Conservation (phyloP, 2,329 filamentous ascomycete genomes). For the Aspergillus eucalypticola region DNA sequence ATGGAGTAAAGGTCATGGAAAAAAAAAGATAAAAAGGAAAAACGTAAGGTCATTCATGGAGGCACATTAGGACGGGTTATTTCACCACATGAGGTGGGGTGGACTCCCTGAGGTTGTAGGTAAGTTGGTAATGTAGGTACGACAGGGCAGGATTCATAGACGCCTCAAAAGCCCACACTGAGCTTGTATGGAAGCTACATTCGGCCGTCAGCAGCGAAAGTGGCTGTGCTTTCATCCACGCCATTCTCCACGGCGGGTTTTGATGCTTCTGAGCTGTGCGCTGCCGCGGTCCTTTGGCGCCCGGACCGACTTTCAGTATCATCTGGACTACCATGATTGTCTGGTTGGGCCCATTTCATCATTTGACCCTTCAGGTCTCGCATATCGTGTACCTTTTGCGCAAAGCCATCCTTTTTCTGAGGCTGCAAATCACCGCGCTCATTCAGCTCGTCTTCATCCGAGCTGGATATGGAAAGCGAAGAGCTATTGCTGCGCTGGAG, state of each 20-base stretch:
- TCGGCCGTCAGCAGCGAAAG: not conserved
- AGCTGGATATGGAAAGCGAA: slow-evolving; percentile 54
- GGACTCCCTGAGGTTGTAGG: not conserved
- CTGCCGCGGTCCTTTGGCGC: not conserved
- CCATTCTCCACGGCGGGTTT: not conserved
- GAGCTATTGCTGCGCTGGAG: slow-evolving; percentile 52
- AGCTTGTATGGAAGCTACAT: not conserved
- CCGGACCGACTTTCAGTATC: not conserved
- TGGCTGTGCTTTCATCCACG: not conserved
- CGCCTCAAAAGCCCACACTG: not conserved
- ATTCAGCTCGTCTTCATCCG: slow-evolving; percentile 61
- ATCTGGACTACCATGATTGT: slow-evolving; percentile 20
- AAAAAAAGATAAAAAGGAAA: not conserved
- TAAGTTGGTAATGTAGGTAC: not conserved
- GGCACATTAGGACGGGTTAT: not conserved
- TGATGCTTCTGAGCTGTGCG: not conserved
- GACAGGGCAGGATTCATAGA: not conserved
- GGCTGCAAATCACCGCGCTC: slow-evolving; percentile 30
- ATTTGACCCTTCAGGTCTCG: slow-evolving; percentile 41
- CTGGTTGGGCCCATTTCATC: slow-evolving; percentile 37
- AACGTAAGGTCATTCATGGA: not conserved
- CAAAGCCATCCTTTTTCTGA: slow-evolving; percentile 31
- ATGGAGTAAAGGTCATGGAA: not conserved
- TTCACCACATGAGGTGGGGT: not conserved
- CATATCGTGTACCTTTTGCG: slow-evolving; percentile 36